Evolutionary conservation across 495 filamentous ascomycete species (phyloP).

Genomic region (Evansstolkia leycettana): DNA sequence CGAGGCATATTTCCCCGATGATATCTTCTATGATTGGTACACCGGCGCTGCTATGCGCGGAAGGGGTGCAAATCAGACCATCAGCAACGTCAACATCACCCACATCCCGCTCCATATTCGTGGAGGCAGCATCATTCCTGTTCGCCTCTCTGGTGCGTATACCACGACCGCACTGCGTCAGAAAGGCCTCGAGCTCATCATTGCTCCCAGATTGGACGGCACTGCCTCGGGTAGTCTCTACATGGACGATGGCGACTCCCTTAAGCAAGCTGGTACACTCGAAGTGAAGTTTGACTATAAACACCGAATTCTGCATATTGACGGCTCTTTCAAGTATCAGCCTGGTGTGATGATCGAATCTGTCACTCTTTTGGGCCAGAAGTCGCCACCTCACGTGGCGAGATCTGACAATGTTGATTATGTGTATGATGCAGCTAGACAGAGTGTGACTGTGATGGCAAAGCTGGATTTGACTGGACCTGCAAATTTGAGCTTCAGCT

Average conservation of each 20-base stretch:
- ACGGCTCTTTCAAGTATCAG: constrained; percentile 40
- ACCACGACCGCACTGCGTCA: constrained; percentile 59
- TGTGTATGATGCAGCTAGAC: constrained; percentile 4
- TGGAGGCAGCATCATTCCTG: constrained; percentile 58
- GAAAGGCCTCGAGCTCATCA: constrained; percentile 55
- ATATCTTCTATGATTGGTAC: constrained; percentile 69
- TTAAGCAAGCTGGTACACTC: constrained; percentile 35
- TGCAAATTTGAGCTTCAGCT: constrained; percentile 6
- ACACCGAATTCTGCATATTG: constrained; percentile 33
- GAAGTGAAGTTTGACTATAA: constrained; percentile 42
- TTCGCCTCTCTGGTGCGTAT: constrained; percentile 46
- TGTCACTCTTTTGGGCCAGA: constrained; percentile 42
- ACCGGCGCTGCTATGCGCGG: constrained; percentile 47
- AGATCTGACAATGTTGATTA: constrained; percentile 1
- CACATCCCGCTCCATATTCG: constrained; percentile 63
- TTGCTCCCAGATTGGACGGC: constrained; percentile 44
- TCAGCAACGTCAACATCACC: constrained; percentile 43
- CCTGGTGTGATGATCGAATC: constrained; percentile 37
- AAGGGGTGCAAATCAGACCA: constrained; percentile 36
- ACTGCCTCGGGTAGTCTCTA: constrained; percentile 42
- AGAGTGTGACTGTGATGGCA: constrained; percentile 14
- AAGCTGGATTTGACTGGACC: constrained; percentile 14
- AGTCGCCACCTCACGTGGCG: background rate
- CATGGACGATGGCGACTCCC: constrained; percentile 47
- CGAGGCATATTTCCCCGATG: constrained; percentile 60